Percentiles rank a stretch among this genome's conserved stretches.
Evolutionary conservation across 2,329 filamentous ascomycete genomes (phyloP).

Genomic region (Alternaria conjuncta): DNA sequence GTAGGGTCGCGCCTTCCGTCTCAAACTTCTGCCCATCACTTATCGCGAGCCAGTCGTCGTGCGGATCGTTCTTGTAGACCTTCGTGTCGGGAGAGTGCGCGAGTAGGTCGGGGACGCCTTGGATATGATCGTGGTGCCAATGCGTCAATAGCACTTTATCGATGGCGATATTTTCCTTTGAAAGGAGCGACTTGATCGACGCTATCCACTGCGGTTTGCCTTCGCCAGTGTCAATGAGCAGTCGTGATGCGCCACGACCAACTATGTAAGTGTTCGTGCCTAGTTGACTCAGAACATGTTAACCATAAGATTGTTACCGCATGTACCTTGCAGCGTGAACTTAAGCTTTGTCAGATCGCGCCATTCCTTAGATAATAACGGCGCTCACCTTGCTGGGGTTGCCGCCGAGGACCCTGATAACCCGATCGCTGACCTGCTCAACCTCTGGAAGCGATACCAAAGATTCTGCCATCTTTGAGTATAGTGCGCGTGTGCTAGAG

Average conservation of each 20-base stretch:
- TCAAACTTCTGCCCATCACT: slow-evolving; percentile 62
- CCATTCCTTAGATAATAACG: background rate
- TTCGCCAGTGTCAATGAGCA: slow-evolving; percentile 91
- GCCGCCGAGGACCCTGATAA: slow-evolving; percentile 84
- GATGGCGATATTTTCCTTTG: slow-evolving; percentile 71
- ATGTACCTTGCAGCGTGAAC: slow-evolving; percentile 68
- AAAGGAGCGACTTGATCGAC: slow-evolving; percentile 68
- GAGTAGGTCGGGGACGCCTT: slow-evolving; percentile 75
- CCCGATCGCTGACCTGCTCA: slow-evolving; percentile 76
- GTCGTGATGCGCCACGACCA: slow-evolving; percentile 72
- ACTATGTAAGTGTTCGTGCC: slow-evolving; percentile 95
- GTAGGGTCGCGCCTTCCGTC: slow-evolving; percentile 69
- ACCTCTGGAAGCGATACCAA: slow-evolving; percentile 73
- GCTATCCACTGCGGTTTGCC: slow-evolving; percentile 76
- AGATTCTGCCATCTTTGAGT: slow-evolving; percentile 63
- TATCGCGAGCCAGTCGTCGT: slow-evolving; percentile 59
- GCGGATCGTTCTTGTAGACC: slow-evolving; percentile 71
- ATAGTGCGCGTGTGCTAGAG: slow-evolving; percentile 25
- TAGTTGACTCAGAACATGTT: slow-evolving; percentile 45
- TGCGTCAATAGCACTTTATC: slow-evolving; percentile 81
- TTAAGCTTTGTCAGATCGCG: slow-evolving; percentile 37
- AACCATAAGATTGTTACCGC: background rate
- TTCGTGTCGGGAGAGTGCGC: slow-evolving; percentile 66
- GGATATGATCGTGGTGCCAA: slow-evolving; percentile 88
- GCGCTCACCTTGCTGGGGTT: slow-evolving; percentile 80